These are phyloP conservation scores for Paecilomyces sp. DNA, from an alignment of 2,329 filamentous ascomycete genomes.

Conservation along the genomic window DNA sequence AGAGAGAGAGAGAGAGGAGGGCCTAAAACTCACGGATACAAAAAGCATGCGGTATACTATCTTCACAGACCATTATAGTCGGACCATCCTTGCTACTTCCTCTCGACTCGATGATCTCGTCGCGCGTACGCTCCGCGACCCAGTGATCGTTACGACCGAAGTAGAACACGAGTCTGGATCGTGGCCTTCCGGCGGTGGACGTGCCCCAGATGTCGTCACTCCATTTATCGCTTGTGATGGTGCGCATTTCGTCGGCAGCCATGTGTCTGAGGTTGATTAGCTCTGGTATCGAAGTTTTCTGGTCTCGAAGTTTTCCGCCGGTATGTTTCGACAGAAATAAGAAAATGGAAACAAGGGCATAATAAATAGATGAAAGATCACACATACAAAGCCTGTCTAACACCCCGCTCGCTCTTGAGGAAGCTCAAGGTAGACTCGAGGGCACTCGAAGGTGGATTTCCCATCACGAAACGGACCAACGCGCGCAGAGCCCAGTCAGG, in stretches of 20 bases:
- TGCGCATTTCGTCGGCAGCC: conserved; percentile 51
- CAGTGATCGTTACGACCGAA: conserved; percentile 56
- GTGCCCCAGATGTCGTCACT: conserved; percentile 54
- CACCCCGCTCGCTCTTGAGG: conserved; percentile 41
- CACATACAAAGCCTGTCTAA: conserved; percentile 48
- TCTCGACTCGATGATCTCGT: conserved; percentile 42
- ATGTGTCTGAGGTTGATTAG: conserved; percentile 40
- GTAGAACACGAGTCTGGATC: conserved; percentile 48
- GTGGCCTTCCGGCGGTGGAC: conserved; percentile 18
- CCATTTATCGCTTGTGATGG: conserved; percentile 52
- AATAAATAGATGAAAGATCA: not conserved
- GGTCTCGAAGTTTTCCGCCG: too few relatives aligned
- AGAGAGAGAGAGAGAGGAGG: not conserved
- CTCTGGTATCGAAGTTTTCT: not conserved
- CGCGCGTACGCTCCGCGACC: conserved; percentile 52
- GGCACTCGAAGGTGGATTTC: conserved; percentile 30
- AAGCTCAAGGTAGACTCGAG: conserved; percentile 45
- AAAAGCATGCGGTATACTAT: conserved; percentile 53
- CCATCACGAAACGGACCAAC: conserved; percentile 37
- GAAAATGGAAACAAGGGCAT: not conserved
- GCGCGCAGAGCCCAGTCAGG: conserved; percentile 32
- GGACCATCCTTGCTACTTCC: conserved; percentile 32
- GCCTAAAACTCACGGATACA: conserved; percentile 42
- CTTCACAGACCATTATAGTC: conserved; percentile 49
- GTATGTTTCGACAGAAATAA: not conserved